Evolutionary conservation across 1,139 yeast genomes (phyloP).

Genomic region (Candida gigantensis): DNA sequence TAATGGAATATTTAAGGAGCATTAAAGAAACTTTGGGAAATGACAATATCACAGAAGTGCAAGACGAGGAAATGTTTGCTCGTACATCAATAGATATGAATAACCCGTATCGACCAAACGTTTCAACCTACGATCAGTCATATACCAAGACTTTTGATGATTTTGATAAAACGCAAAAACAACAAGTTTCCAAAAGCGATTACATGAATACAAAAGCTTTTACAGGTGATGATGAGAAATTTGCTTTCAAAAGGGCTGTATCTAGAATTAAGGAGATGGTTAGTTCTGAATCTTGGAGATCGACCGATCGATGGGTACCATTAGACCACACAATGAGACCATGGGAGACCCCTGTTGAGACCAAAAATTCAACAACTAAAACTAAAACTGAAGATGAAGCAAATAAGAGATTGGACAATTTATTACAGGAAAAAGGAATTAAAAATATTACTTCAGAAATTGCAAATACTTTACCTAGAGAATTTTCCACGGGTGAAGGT

Average conservation of each 20-base stretch:
- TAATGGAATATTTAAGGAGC: conserved; percentile 17
- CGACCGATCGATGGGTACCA: conserved; percentile 53
- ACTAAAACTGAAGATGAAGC: no score
- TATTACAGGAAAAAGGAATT: conserved; percentile 11
- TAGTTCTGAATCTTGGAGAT: conserved; percentile 54
- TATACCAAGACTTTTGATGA: conserved; percentile 41
- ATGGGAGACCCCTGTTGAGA: conserved; percentile 46
- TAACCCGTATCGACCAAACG: conserved; percentile 71
- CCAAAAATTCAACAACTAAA: no score
- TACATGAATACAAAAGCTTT: conserved; percentile 56
- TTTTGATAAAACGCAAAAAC: conserved; percentile 15
- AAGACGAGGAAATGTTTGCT: conserved; percentile 71
- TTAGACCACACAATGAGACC: conserved; percentile 55
- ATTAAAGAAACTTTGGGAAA: conserved; percentile 15
- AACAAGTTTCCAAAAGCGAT: conserved; percentile 23
- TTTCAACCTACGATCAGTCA: conserved; percentile 56
- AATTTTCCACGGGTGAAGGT: conserved; percentile 22
- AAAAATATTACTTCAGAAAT: conserved; percentile 16
- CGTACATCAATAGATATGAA: conserved; percentile 59
- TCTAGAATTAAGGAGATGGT: conserved; percentile 71
- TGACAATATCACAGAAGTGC: conserved; percentile 42
- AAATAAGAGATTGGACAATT: conserved; percentile 2
- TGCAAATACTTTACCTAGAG: conserved; percentile 24
- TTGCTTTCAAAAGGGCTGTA: conserved; percentile 73
- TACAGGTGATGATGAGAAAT: conserved; percentile 77